Evolutionary conservation across 2,329 filamentous ascomycete genomes (phyloP).

Genomic region (Fonsecaea monophora): DNA sequence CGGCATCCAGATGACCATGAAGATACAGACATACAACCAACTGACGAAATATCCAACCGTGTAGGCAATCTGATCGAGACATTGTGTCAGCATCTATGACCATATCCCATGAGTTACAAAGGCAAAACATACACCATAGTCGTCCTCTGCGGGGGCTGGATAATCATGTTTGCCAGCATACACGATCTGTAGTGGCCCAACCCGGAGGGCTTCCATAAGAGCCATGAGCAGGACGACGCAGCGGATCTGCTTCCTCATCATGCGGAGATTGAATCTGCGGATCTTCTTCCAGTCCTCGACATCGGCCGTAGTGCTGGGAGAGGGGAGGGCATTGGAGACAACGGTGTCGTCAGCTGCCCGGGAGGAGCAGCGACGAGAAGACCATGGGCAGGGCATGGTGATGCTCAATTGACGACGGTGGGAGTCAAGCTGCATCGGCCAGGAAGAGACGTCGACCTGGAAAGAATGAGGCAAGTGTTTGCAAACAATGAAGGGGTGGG

Average conservation of each 20-base stretch:
- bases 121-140: conserved; percentile 35
- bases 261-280: conserved; percentile 35
- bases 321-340: conserved; percentile 19
- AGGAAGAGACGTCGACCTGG: not conserved
- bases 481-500: not conserved
- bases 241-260: conserved; percentile 38
- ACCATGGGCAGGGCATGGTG: conserved; percentile 39
- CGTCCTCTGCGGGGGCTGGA: conserved; percentile 32
- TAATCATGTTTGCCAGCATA: conserved; percentile 37
- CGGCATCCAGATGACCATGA: conserved; percentile 36
- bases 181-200: conserved; percentile 37
- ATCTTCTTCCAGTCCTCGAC: conserved; percentile 38
- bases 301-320: conserved; percentile 26
- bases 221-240: conserved; percentile 38
- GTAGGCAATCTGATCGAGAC: conserved; percentile 35
- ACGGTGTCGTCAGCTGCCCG: conserved; percentile 19
- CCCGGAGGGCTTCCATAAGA: conserved; percentile 37
- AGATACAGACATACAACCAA: conserved; percentile 39
- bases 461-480: not conserved
- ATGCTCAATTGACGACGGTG: conserved; percentile 36
- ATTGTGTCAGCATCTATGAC: conserved; percentile 8
- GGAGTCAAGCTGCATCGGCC: conserved; percentile 38
- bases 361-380: conserved; percentile 26
- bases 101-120: not conserved
- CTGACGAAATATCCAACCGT: conserved; percentile 37